A percentile compares a stretch with the other conserved stretches of the same genome.
phyloP scores from a whole-genome alignment of 306 rosid genomes.

The Trifolium repens region DNA sequence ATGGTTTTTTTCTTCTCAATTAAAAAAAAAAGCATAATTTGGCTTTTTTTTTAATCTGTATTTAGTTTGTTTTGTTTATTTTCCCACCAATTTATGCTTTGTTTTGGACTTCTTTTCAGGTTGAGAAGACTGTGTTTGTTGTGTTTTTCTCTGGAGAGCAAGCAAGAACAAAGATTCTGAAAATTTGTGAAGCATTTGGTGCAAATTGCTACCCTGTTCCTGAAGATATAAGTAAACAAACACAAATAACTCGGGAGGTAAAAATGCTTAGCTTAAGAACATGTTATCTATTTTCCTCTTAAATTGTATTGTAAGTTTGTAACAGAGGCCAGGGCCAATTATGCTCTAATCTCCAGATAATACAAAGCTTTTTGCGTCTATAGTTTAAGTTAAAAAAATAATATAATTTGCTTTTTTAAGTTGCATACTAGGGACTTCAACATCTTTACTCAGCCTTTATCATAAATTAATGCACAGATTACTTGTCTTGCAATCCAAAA shows the following conservation, averaged over 20 bases:
- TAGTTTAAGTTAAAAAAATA: not conserved
- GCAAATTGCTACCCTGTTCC: slow-evolving; percentile 99
- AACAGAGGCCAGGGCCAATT: not conserved
- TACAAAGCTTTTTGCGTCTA: slow-evolving; percentile 11
- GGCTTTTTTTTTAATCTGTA: not conserved
- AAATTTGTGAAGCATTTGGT: slow-evolving; percentile 97
- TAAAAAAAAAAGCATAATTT: slow-evolving; percentile 30
- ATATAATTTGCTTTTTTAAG: slow-evolving; percentile 14
- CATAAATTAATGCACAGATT: slow-evolving; percentile 5
- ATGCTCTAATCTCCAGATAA: slow-evolving; percentile 8
- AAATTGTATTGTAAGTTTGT: slow-evolving; percentile 9
- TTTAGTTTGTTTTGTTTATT: slow-evolving; percentile 39
- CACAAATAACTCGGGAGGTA: slow-evolving; percentile 93
- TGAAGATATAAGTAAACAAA: slow-evolving; percentile 87
- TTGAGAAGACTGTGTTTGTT: slow-evolving; percentile 89
- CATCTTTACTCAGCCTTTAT: slow-evolving; percentile 24
- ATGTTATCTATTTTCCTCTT: slow-evolving; percentile 30
- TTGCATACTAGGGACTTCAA: slow-evolving; percentile 8
- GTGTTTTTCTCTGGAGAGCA: slow-evolving; percentile 98
- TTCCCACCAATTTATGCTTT: slow-evolving; percentile 31
- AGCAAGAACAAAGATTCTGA: slow-evolving; percentile 87
- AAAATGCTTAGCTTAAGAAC: slow-evolving; percentile 47
- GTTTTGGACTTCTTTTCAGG: slow-evolving; percentile 60
- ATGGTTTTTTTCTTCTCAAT: slow-evolving; percentile 66
- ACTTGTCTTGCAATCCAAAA: slow-evolving; percentile 11